Evolutionary conservation across 108 stramenopile genomes (phyloP).

Genomic region (Pseudonitzschia multistriata): DNA sequence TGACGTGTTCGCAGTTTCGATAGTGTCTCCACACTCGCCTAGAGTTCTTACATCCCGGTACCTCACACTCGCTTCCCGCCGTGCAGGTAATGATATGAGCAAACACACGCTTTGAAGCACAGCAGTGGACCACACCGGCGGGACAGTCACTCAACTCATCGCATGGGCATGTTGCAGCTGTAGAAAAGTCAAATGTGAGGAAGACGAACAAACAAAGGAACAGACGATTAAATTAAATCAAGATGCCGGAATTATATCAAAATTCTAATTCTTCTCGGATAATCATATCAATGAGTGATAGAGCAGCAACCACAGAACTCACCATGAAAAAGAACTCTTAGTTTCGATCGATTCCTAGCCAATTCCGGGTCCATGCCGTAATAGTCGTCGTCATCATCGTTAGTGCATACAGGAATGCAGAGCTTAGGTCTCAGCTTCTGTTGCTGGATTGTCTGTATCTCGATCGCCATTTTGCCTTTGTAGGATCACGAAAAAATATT

Average conservation of each 20-base stretch:
- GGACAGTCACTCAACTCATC: conserved; percentile 15
- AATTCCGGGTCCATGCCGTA: not conserved
- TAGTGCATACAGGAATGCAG: no score
- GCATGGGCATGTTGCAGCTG: conserved; percentile 16
- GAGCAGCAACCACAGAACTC: not conserved
- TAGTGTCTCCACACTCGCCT: conserved; percentile 32
- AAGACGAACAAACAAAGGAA: no score
- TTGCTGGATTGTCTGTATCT: no score
- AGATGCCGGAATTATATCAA: no score
- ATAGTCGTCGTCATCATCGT: not conserved
- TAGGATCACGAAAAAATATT: no score
- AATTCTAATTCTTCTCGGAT: no score
- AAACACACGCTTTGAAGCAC: conserved; percentile 28
- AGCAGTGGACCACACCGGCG: conserved; percentile 25
- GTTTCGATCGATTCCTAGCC: not conserved
- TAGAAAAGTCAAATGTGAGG: not conserved
- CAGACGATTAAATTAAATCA: no score
- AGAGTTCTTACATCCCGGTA: conserved; percentile 21
- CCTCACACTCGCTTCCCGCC: conserved; percentile 4
- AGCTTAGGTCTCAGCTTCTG: no score
- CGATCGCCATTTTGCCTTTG: no score
- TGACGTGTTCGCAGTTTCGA: conserved; percentile 23
- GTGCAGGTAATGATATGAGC: conserved; percentile 26
- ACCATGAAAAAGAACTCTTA: conserved; percentile 2
- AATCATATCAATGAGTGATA: no score